phyloP scores from a whole-genome alignment of 768 basidiomycete species.

The Suillus subaureus region DNA sequence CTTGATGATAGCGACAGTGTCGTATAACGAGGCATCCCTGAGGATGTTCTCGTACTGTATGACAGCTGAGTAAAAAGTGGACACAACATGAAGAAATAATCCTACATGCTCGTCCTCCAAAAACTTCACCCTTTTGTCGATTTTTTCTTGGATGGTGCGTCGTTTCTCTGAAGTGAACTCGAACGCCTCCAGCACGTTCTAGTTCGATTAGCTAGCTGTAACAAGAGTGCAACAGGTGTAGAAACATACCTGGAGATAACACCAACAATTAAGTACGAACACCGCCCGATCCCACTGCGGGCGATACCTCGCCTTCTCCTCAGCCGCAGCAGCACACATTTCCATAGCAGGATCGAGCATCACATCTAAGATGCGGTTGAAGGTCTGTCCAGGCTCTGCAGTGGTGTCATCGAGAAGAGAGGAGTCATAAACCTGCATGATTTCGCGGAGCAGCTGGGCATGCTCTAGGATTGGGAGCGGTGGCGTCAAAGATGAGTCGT shows the following conservation, averaged over 20 bases:
- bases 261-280: slow-evolving; percentile 85
- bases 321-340: slow-evolving; percentile 69
- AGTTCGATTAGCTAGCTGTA: slow-evolving; percentile 9
- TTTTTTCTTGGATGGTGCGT: slow-evolving; percentile 53
- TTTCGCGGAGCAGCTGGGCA: slow-evolving; percentile 80
- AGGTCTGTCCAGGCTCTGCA: slow-evolving; percentile 35
- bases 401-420: slow-evolving; percentile 64
- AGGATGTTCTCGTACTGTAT: slow-evolving; percentile 26
- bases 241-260: slow-evolving; percentile 71
- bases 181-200: slow-evolving; percentile 70
- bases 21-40: slow-evolving; percentile 29
- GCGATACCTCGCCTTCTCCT: slow-evolving; percentile 57
- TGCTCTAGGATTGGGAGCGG: slow-evolving; percentile 83
- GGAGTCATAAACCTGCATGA: slow-evolving; percentile 86
- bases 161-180: slow-evolving; percentile 68
- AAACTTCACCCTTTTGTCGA: slow-evolving; percentile 61
- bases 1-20: slow-evolving; percentile 24
- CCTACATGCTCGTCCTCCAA: slow-evolving; percentile 87
- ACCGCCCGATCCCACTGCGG: slow-evolving; percentile 80
- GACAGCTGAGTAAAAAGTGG: not conserved
- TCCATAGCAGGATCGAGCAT: slow-evolving; percentile 84
- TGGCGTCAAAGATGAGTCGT: slow-evolving; percentile 72
- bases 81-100: slow-evolving; percentile 10
- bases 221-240: not conserved
- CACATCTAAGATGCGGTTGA: slow-evolving; percentile 76